These are phyloP conservation scores for Coemansia sp. DNA, from an alignment of 192 early-diverging fungal species.

Conservation along the genomic window DNA sequence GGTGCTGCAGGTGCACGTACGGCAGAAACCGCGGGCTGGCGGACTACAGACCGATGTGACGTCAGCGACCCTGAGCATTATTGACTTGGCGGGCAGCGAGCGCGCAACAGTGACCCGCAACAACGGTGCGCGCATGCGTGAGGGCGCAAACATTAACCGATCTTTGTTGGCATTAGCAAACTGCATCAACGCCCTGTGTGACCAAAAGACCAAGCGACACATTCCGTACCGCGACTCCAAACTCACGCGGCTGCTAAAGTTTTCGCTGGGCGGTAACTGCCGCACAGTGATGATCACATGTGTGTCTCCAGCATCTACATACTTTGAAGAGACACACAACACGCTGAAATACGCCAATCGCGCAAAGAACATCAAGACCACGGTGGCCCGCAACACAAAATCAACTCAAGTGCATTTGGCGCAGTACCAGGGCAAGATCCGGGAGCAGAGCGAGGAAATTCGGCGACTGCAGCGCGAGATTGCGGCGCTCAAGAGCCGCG, in stretches of 20 bases:
- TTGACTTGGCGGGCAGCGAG: conserved; percentile 78
- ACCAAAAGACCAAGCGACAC: conserved; percentile 58
- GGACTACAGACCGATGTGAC: conserved; percentile 54
- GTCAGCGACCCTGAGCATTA: conserved; percentile 64
- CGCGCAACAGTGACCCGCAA: conserved; percentile 63
- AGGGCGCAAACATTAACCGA: conserved; percentile 79
- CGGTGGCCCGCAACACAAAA: conserved; percentile 60
- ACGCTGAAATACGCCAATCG: conserved; percentile 77
- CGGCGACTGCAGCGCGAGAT: conserved; percentile 55
- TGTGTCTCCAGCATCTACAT: conserved; percentile 62
- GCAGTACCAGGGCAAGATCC: conserved; percentile 62
- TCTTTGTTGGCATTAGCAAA: conserved; percentile 73
- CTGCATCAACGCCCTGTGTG: conserved; percentile 71
- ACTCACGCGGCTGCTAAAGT: conserved; percentile 69
- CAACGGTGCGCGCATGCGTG: conserved; percentile 65
- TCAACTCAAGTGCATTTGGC: conserved; percentile 61
- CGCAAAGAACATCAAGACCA: conserved; percentile 69
- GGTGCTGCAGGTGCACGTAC: conserved; percentile 66
- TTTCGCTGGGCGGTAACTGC: conserved; percentile 77
- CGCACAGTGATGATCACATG: conserved; percentile 80
- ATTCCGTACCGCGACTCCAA: conserved; percentile 78
- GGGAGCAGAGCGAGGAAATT: conserved; percentile 62
- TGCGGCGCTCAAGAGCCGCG: conserved; percentile 16
- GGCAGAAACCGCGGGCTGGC: conserved; percentile 34
- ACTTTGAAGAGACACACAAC: conserved; percentile 75